phyloP scores from a whole-genome alignment of 2,329 filamentous ascomycete genomes.

The Aspergillus novoparasiticus region DNA sequence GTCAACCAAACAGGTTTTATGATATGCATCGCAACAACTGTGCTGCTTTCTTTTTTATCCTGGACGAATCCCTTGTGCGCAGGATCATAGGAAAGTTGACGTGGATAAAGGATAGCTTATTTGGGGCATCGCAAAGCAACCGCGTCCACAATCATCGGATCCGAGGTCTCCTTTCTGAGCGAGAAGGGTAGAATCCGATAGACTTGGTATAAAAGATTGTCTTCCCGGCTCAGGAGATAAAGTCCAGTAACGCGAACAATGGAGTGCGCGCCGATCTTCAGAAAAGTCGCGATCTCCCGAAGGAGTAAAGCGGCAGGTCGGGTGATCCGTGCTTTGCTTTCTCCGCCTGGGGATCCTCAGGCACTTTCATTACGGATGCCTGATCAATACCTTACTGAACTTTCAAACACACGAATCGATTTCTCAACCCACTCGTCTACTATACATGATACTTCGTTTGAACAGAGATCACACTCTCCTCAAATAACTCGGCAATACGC shows the following conservation, averaged over 20 bases:
- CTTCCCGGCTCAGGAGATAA: constrained; percentile 7
- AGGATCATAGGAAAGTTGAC: constrained; percentile 22
- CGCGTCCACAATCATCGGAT: constrained; percentile 16
- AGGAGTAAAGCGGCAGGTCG: constrained; percentile 24
- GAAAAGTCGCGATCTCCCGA: constrained; percentile 43
- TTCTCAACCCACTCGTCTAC: constrained; percentile 15
- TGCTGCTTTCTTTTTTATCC: constrained; percentile 12
- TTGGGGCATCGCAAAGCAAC: constrained; percentile 33
- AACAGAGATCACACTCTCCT: background rate
- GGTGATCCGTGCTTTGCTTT: constrained; percentile 37
- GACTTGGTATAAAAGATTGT: background rate
- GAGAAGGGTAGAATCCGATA: background rate
- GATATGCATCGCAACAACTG: constrained; percentile 67
- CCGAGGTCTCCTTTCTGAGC: background rate
- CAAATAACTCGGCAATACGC: background rate
- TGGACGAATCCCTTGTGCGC: constrained; percentile 1
- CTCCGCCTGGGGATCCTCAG: constrained; percentile 13
- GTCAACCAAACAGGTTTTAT: constrained; percentile 96
- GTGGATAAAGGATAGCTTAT: constrained; percentile 24
- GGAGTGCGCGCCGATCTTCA: constrained; percentile 28
- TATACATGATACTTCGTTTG: constrained; percentile 19
- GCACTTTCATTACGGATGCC: background rate
- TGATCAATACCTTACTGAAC: background rate
- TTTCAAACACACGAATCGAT: background rate
- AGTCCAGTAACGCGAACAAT: constrained; percentile 21